These are phyloP conservation scores for Heteromeles arbutifolia DNA, from an alignment of 306 rosid species.

Conservation along the genomic window DNA sequence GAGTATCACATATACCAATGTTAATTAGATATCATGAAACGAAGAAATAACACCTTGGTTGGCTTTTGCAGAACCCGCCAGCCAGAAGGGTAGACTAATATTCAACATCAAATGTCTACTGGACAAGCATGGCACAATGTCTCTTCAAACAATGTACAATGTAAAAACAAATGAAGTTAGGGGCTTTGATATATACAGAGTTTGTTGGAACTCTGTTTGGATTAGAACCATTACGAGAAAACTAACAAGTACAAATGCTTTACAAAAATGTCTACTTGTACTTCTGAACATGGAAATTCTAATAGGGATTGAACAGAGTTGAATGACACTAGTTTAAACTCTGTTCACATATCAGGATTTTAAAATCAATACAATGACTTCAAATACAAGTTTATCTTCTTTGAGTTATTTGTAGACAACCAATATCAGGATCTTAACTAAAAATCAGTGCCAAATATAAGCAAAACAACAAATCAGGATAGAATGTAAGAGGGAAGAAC, in stretches of 20 bases:
- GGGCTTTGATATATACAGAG: neutral
- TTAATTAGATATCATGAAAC: neutral
- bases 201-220: neutral
- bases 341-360: neutral
- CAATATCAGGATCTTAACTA: neutral
- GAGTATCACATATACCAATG: neutral
- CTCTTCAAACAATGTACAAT: neutral
- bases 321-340: neutral
- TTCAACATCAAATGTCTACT: neutral
- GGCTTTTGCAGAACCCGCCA: neutral
- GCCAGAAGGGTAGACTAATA: neutral
- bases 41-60: neutral
- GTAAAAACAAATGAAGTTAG: neutral
- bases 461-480: neutral
- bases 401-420: neutral
- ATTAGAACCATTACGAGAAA: neutral
- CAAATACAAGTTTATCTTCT: neutral
- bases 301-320: neutral
- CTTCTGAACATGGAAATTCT: neutral
- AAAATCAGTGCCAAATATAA: neutral
- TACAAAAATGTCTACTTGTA: neutral
- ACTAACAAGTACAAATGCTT: neutral
- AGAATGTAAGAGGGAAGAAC: neutral
- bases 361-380: neutral
- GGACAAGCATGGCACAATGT: neutral